These are phyloP conservation scores for Coriolopsis trogii DNA, from an alignment of 1,284 basidiomycete species.

Conservation along the genomic window DNA sequence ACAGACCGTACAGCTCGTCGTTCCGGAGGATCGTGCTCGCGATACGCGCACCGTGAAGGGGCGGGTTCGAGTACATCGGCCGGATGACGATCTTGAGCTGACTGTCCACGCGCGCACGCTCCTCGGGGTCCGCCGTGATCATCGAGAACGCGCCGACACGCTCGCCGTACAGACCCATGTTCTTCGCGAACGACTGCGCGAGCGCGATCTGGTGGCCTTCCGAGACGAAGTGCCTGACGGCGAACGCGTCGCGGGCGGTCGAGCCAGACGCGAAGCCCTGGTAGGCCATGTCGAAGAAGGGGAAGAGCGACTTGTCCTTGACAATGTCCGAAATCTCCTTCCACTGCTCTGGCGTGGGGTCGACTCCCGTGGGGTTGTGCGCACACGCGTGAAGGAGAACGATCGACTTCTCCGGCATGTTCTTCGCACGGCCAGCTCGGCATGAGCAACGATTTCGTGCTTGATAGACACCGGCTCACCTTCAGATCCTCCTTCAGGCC, in stretches of 20 bases:
- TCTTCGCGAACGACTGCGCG: slow-evolving; percentile 97
- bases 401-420: slow-evolving; percentile 77
- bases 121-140: slow-evolving; percentile 72
- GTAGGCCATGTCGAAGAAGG: slow-evolving; percentile 98
- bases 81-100: slow-evolving; percentile 97
- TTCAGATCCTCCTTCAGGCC: slow-evolving; percentile 88
- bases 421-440: slow-evolving; percentile 41
- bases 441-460: not conserved
- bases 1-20: slow-evolving; percentile 80
- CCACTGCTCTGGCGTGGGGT: slow-evolving; percentile 96
- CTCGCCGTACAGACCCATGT: slow-evolving; percentile 98
- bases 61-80: slow-evolving; percentile 99
- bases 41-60: slow-evolving; percentile 92
- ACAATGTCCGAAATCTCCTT: slow-evolving; percentile 87
- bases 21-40: slow-evolving; percentile 84
- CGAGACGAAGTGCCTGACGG: slow-evolving; percentile 92
- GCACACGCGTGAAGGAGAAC: slow-evolving; percentile 92
- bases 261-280: slow-evolving; percentile 94
- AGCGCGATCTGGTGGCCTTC: slow-evolving; percentile 88
- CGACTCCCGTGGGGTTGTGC: slow-evolving; percentile 98
- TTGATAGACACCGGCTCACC: slow-evolving; percentile 39
- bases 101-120: slow-evolving; percentile 88
- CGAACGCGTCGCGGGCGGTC: slow-evolving; percentile 89
- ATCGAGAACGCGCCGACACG: slow-evolving; percentile 96
- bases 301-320: slow-evolving; percentile 87